These are phyloP conservation scores for Vanderwaltozyma tropicalis DNA, from an alignment of 805 yeast genomes.

Conservation along the genomic window DNA sequence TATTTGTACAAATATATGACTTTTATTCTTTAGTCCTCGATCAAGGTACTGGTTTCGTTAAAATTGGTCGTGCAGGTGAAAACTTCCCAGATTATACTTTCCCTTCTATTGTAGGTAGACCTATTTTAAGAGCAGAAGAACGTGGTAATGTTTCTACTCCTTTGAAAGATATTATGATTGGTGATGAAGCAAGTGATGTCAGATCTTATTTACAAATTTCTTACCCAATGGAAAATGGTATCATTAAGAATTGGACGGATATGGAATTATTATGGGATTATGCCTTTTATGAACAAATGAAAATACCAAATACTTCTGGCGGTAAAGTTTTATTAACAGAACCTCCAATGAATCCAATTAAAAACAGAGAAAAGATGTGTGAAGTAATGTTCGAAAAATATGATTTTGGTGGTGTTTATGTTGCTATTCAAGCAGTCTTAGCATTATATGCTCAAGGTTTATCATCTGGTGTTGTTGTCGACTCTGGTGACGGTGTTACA, in stretches of 20 bases:
- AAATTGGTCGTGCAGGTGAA: slow-evolving; percentile 92
- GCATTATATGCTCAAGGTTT: slow-evolving; percentile 96
- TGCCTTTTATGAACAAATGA: slow-evolving; percentile 86
- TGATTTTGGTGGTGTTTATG: slow-evolving; percentile 86
- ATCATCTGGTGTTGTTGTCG: slow-evolving; percentile 95
- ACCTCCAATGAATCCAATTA: slow-evolving; percentile 95
- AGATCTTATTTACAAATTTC: slow-evolving; percentile 83
- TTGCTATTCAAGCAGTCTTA: slow-evolving; percentile 95
- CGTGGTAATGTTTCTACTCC: slow-evolving; percentile 51
- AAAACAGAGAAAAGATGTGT: slow-evolving; percentile 86
- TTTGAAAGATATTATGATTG: slow-evolving; percentile 95
- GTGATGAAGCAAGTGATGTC: slow-evolving; percentile 86
- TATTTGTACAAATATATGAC: too few species aligned
- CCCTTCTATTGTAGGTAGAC: slow-evolving; percentile 96
- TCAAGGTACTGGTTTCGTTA: slow-evolving; percentile 98
- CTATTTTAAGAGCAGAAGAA: slow-evolving; percentile 94
- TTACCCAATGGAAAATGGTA: slow-evolving; percentile 99
- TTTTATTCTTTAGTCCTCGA: slow-evolving; percentile 90
- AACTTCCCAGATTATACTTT: slow-evolving; percentile 95
- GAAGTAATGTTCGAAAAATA: slow-evolving; percentile 91
- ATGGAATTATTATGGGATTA: slow-evolving; percentile 98
- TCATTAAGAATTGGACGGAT: slow-evolving; percentile 95
- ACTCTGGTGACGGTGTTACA: slow-evolving; percentile 90
- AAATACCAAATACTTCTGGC: slow-evolving; percentile 63
- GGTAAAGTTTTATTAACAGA: slow-evolving; percentile 83